These are phyloP conservation scores for Ramularia collo-cygni DNA, from an alignment of 2,329 filamentous ascomycete species.

Conservation along the genomic window DNA sequence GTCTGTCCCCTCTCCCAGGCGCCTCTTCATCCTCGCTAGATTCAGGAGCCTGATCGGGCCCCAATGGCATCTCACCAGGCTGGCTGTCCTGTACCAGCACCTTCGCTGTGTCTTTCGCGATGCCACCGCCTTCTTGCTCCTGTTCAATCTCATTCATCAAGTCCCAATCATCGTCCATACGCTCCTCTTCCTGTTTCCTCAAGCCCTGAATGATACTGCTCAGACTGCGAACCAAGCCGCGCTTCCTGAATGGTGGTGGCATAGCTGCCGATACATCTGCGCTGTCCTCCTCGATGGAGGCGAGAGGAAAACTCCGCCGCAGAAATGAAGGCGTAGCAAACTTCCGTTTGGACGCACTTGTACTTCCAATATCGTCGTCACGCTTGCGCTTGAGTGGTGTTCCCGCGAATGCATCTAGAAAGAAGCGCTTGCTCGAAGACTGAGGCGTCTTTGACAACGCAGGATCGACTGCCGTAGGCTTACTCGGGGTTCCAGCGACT, in stretches of 20 bases:
- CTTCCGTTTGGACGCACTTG: conserved; percentile 24
- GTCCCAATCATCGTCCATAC: conserved; percentile 66
- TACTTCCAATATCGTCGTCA: conserved; percentile 30
- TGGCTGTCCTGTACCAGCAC: conserved; percentile 40
- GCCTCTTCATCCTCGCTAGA: conserved; percentile 44
- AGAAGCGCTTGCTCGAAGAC: conserved; percentile 53
- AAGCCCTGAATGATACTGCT: conserved; percentile 68
- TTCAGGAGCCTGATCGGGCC: conserved; percentile 35
- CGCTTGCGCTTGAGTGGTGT: conserved; percentile 53
- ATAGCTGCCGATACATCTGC: conserved; percentile 11
- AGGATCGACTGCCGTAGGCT: conserved; percentile 12
- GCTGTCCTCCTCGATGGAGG: conserved; percentile 54
- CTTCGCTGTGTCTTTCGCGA: conserved; percentile 21
- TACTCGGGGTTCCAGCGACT: conserved; percentile 35
- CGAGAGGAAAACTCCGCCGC: conserved; percentile 44
- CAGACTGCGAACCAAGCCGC: conserved; percentile 56
- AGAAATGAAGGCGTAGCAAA: conserved; percentile 69
- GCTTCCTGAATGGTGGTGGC: conserved; percentile 36
- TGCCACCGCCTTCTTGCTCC: conserved; percentile 23
- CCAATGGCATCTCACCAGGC: conserved; percentile 37
- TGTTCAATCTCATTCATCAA: conserved; percentile 64
- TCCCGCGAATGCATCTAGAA: conserved; percentile 54
- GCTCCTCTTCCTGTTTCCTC: conserved; percentile 62
- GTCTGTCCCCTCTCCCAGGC: conserved; percentile 48
- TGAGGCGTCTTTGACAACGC: conserved; percentile 38